A percentile compares a stretch with the other conserved stretches of the same genome.
phyloP scores from a whole-genome alignment of 2,329 filamentous ascomycete species.

The Ophiosphaerella korrae region DNA sequence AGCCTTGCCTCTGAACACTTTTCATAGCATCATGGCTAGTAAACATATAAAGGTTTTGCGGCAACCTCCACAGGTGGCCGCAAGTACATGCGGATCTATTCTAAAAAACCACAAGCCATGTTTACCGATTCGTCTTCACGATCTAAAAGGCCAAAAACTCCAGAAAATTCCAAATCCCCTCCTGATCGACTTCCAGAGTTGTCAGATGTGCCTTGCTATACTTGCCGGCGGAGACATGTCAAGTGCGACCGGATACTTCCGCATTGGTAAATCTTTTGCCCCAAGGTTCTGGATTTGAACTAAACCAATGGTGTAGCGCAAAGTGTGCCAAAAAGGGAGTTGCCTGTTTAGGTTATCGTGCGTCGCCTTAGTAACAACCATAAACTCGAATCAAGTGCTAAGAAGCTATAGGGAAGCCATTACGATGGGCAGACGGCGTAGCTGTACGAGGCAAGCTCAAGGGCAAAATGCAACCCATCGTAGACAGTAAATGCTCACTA shows the following conservation, averaged over 20 bases:
- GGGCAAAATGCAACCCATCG: conserved; percentile 28
- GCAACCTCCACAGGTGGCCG: conserved; percentile 8
- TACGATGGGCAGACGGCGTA: conserved; percentile 45
- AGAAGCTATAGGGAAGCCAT: conserved; percentile 6
- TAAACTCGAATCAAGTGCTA: neutral
- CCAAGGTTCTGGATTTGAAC: neutral
- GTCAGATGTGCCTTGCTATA: conserved; percentile 38
- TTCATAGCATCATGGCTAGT: conserved; percentile 1
- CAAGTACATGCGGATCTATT: conserved; percentile 10
- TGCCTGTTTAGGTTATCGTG: conserved; percentile 42
- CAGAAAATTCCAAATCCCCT: neutral
- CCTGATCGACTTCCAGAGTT: conserved; percentile 14
- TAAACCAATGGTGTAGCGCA: conserved; percentile 13
- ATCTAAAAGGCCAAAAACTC: conserved; percentile 8
- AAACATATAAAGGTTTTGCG: conserved; percentile 21
- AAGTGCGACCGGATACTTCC: conserved; percentile 45
- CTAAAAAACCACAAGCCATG: conserved; percentile 15
- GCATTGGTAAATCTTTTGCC: conserved; percentile 22
- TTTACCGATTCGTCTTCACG: conserved; percentile 12
- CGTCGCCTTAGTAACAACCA: conserved; percentile 13
- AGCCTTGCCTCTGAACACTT: conserved; percentile 4
- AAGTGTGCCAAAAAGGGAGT: conserved; percentile 45
- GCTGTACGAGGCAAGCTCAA: conserved; percentile 33
- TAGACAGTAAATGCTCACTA: conserved; percentile 20
- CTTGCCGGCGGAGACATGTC: conserved; percentile 44